Evolutionary conservation across 1,139 yeast species (phyloP).

Genomic region (Schwanniomyces etchellsii): DNA sequence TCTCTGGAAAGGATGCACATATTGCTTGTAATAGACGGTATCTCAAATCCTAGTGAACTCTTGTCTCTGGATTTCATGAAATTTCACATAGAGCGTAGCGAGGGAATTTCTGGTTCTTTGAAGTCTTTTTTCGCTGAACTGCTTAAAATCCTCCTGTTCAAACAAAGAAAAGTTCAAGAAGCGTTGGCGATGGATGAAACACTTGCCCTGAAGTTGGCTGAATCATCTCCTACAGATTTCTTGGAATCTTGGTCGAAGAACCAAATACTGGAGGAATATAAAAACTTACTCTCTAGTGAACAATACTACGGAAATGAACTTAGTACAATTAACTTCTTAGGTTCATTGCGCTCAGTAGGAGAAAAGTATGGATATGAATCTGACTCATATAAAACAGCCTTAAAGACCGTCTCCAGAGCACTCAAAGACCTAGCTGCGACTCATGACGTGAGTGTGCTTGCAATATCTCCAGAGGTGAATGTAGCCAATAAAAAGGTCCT

Average conservation of each 20-base stretch:
- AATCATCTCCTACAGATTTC: neutral
- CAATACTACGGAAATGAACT: slow-evolving; percentile 42
- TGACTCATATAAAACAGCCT: slow-evolving; percentile 32
- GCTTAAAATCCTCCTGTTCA: neutral
- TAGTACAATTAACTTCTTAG: slow-evolving; percentile 38
- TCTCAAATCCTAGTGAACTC: slow-evolving; percentile 21
- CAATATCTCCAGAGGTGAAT: slow-evolving; percentile 21
- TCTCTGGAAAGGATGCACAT: slow-evolving; percentile 21
- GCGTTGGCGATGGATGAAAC: neutral
- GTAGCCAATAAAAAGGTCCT: slow-evolving; percentile 1
- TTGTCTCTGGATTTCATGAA: too few relatives aligned
- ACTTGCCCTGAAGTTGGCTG: neutral
- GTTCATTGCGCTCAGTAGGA: slow-evolving; percentile 35
- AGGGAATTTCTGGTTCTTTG: neutral
- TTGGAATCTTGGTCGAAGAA: neutral
- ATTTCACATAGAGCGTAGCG: too few relatives aligned
- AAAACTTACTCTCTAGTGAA: slow-evolving; percentile 29
- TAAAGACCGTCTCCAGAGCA: slow-evolving; percentile 25
- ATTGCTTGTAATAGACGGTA: slow-evolving; percentile 37
- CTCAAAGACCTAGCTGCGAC: slow-evolving; percentile 20
- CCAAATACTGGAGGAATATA: neutral
- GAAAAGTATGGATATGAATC: slow-evolving; percentile 38
- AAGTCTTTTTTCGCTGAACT: neutral
- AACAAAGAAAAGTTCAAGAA: neutral
- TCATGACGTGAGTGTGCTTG: slow-evolving; percentile 29